Evolutionary conservation across 257 asterid species (phyloP).

Genomic region (Gentiana dahurica): DNA sequence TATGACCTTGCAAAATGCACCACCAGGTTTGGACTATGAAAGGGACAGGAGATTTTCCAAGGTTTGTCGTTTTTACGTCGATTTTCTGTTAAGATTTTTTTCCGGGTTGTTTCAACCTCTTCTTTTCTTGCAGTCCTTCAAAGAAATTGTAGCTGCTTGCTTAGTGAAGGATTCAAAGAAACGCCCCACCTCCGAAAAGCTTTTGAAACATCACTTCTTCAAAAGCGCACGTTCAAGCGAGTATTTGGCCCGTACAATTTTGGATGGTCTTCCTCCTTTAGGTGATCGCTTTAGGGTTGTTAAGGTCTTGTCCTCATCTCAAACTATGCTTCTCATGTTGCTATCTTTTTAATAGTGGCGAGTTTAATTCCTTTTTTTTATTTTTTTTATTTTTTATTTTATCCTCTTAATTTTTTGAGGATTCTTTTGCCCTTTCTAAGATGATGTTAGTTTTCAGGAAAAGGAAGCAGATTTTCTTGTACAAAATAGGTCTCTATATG

Average conservation of each 20-base stretch:
- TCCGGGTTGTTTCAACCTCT: slow-evolving; percentile 17
- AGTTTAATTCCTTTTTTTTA: background rate
- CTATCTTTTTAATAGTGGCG: slow-evolving; percentile 7
- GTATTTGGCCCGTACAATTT: slow-evolving; percentile 58
- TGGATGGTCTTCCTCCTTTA: slow-evolving; percentile 70
- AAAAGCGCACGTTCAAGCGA: slow-evolving; percentile 61
- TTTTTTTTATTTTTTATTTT: no score
- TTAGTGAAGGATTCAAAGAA: slow-evolving; percentile 98
- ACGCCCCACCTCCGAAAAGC: slow-evolving; percentile 94
- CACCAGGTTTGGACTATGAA: slow-evolving; percentile 98
- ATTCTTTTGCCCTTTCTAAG: background rate
- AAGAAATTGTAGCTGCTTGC: slow-evolving; percentile 94
- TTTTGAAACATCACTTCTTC: slow-evolving; percentile 90
- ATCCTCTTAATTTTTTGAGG: no score
- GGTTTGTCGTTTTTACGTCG: slow-evolving; percentile 41
- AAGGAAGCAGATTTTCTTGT: slow-evolving; percentile 87
- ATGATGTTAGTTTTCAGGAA: slow-evolving; percentile 39
- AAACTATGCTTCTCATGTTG: slow-evolving; percentile 10
- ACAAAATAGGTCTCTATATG: slow-evolving; percentile 64
- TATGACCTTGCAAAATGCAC: slow-evolving; percentile 99
- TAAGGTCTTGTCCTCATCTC: slow-evolving; percentile 71
- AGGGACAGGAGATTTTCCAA: slow-evolving; percentile 92
- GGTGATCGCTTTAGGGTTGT: slow-evolving; percentile 96
- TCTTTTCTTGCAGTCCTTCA: slow-evolving; percentile 63
- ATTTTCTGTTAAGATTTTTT: slow-evolving; percentile 12